Percentiles rank a stretch among this genome's conserved stretches.
These are phyloP conservation scores for Trametes coccinea DNA, from an alignment of 768 basidiomycete genomes.

Conservation along the genomic window DNA sequence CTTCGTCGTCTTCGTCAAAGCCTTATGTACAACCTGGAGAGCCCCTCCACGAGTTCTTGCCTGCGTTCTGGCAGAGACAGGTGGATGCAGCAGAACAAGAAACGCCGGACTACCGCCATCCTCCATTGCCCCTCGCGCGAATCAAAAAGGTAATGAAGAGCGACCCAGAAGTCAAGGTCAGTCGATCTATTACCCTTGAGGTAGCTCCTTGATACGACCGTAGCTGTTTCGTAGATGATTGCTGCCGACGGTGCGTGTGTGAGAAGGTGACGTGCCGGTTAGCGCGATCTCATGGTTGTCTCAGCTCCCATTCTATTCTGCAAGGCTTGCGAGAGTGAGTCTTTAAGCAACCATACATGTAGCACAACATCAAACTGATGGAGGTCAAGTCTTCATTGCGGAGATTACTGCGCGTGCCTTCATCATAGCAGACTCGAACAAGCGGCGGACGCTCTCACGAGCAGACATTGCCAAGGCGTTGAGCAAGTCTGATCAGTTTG, in stretches of 20 bases:
- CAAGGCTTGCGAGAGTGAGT: conserved; percentile 97
- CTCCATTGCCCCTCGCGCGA: conserved; percentile 86
- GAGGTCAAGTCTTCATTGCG: conserved; percentile 81
- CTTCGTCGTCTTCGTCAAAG: conserved; percentile 18
- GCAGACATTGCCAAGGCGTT: conserved; percentile 93
- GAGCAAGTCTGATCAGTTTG: conserved; percentile 92
- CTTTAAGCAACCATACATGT: background rate
- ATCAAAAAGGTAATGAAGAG: conserved; percentile 99
- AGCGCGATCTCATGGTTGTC: background rate
- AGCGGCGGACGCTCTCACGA: conserved; percentile 91
- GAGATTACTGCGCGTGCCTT: conserved; percentile 96
- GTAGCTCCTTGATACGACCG: too few species aligned
- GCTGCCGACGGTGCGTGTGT: conserved; percentile 79
- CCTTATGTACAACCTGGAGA: conserved; percentile 84
- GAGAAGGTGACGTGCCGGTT: background rate
- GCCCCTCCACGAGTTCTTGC: conserved; percentile 82
- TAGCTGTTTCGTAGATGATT: conserved; percentile 69
- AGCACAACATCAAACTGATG: background rate
- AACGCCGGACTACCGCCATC: conserved; percentile 84
- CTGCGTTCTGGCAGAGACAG: conserved; percentile 89
- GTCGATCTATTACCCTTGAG: conserved; percentile 20
- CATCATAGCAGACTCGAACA: conserved; percentile 93
- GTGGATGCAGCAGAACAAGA: conserved; percentile 86
- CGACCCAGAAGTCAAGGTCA: conserved; percentile 93
- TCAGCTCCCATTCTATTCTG: conserved; percentile 92